Percentiles rank a stretch among this genome's conserved stretches.
These are phyloP conservation scores for Bipolaris zeicola DNA, from an alignment of 2,329 filamentous ascomycete genomes.

Conservation along the genomic window DNA sequence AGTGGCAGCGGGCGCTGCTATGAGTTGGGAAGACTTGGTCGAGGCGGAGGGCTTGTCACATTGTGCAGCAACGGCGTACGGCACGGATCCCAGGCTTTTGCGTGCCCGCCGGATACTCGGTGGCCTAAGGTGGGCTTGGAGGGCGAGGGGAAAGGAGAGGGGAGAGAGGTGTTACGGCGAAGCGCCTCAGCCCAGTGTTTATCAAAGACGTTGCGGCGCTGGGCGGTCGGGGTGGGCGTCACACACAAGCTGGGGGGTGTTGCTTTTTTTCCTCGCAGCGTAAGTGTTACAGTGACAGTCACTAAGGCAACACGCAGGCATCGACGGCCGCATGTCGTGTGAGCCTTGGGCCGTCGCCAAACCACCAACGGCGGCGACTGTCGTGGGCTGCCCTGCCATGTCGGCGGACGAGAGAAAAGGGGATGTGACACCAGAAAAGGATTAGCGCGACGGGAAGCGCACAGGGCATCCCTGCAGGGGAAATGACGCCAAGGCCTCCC, in stretches of 20 bases:
- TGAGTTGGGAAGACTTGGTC: constrained; percentile 4
- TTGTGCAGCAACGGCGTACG: constrained; percentile 12
- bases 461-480: constrained; percentile 13
- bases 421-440: constrained; percentile 2
- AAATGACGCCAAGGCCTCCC: constrained; percentile 15
- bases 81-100: constrained; percentile 18
- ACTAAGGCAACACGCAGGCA: constrained; percentile 8
- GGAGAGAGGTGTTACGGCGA: background rate
- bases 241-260: background rate
- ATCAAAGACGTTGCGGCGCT: constrained; percentile 1
- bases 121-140: background rate
- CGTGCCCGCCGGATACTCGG: constrained; percentile 12
- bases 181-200: background rate
- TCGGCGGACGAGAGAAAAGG: constrained; percentile 12
- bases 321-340: constrained; percentile 2
- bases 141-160: constrained; percentile 7
- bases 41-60: constrained; percentile 15
- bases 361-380: constrained; percentile 20
- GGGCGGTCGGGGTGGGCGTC: background rate
- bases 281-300: constrained; percentile 1
- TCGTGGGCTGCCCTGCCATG: constrained; percentile 8
- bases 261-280: background rate
- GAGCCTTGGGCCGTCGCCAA: constrained; percentile 15
- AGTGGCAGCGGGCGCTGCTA: background rate
- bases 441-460: constrained; percentile 8